Base-by-base conservation (phyloP, 2,329 filamentous ascomycete genomes). In the Madurella mycetomatis region DNA sequence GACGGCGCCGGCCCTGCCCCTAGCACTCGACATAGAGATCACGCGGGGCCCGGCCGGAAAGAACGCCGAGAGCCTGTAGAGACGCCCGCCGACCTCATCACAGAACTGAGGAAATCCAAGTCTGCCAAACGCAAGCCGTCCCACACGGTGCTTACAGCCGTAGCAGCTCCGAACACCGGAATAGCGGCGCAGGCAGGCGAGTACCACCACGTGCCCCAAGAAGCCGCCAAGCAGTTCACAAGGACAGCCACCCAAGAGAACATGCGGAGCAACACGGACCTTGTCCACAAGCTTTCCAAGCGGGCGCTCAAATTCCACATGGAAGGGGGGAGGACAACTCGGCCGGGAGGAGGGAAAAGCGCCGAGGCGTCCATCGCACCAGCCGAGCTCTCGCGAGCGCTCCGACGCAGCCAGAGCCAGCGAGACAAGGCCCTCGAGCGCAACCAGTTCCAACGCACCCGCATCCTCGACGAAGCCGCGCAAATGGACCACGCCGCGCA, bases 151-250 rank as follows among this genome's bases (percentile, higher is more conserved):
- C 18, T 13, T 19, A 16, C 49, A 3, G 7, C 25, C 40, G 25
- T 13, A 8, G 39, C 46, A 39, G 18, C 19, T 9, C 16, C 47
- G 4, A 46, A 45, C 2, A 30, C 44, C 19, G 25, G 25, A 7
- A 12, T 34, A 5, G 13, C 34, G 31, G 8, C 50, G 30, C 16
- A 54, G 32, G 34, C 43, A 47, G 46, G 42, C 45, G 17, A 57
- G 45, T 53, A 81, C 58, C 77, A 71, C 37, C 77, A 84, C 60
- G 67, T 82, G 2, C 82, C 82, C 13, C 72, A 73, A 49, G 73
- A 78, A 37, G 81, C 81, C 0, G 80, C 81, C 1, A 64, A 73
- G 12, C 79, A 83, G 54, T 84, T 84, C 62, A 69, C 75, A 9
- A 69, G 73, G 42, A 84, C 81, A 0, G 76, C 80, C 0, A 81